Conservation (phyloP, 208 protist species). For the Hexamita inflata region DNA sequence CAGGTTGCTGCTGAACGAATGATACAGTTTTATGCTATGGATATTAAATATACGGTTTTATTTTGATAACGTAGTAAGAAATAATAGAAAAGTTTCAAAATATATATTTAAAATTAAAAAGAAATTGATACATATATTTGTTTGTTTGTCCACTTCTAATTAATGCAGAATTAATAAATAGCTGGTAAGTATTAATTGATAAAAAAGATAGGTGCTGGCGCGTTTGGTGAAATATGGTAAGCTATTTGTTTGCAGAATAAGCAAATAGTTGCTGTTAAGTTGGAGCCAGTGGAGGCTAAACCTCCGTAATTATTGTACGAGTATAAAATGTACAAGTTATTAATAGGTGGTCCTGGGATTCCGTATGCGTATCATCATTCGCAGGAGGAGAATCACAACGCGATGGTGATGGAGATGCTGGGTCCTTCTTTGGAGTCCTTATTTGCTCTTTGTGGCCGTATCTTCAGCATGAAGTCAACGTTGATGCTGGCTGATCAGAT, state of each 20-base stretch:
- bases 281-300: slow-evolving; percentile 64
- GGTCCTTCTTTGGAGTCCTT: slow-evolving; percentile 88
- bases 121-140: too few relatives aligned
- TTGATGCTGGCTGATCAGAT: slow-evolving; percentile 90
- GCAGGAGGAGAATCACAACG: slow-evolving; percentile 78
- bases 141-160: too few relatives aligned
- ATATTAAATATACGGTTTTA: too few relatives aligned
- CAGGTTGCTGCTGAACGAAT: too few relatives aligned
- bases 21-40: too few relatives aligned
- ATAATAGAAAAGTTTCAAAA: too few relatives aligned
- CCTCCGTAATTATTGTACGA: slow-evolving; percentile 90
- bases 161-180: slow-evolving; percentile 1
- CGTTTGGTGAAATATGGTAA: slow-evolving; percentile 12
- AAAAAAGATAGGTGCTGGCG: not conserved
- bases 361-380: slow-evolving; percentile 76
- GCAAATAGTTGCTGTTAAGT: slow-evolving; percentile 68
- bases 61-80: too few relatives aligned
- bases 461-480: slow-evolving; percentile 87
- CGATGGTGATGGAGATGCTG: slow-evolving; percentile 92
- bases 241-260: not conserved
- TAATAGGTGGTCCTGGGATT: slow-evolving; percentile 68
- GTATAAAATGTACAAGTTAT: slow-evolving; percentile 67
- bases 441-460: slow-evolving; percentile 64
- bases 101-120: too few relatives aligned
- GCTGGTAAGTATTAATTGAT: not conserved